Base-by-base conservation (phyloP, 1,284 basidiomycete species). In the Moniliella sp. region DNA sequence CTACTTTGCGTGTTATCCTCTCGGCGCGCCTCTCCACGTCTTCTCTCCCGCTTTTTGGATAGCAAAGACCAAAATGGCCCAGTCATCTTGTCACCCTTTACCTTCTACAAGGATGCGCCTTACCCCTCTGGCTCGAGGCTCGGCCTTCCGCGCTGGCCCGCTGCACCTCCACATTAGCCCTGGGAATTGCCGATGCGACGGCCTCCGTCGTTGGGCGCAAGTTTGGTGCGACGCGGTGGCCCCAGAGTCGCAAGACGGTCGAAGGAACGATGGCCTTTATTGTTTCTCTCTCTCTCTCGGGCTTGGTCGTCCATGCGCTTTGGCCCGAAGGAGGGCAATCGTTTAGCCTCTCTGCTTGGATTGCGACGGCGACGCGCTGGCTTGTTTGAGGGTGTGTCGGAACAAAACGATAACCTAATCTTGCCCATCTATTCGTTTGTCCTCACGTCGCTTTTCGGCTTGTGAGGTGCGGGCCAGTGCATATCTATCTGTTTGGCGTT, bases 71-170 rank as follows among this genome's bases (percentile, higher is more conserved):
- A 75, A 29, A n/a, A n/a, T n/a, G 91, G 91, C 4, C 91, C 88
- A 5, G 91, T 86, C 8, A 91, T 97, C 48, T 99, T 40, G 84
- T 80, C 52, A 91, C 97, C 62, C 94, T 97, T 54, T 99, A 94
- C 65, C 66, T 99, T 28, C 65, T 99, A 33, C 83, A 82, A 0
- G 91, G 91, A 0, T 94, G 86, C 62, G 84, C 88, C 2, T 75
- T 76, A 4, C 76, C 79, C 13, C 59, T 97, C 15, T 99, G 91
- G 91, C 69, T 97, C 33, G 91, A 97, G n/a, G 79, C 45, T 1
- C 33, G 23, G 8, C n/a, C n/a, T n/a, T 8, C 42, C 15, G 33
- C 36, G 14, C 44, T 15, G 71, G 75, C 48, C 79, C 78, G 52
- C 86, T 82, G n/a, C 88, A 91, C 2, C 76, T 88, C 10, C 8